Percentiles rank a stretch among this genome's conserved stretches.
Conservation (phyloP, 2,329 filamentous ascomycete genomes). For the Beauveria varroae region DNA sequence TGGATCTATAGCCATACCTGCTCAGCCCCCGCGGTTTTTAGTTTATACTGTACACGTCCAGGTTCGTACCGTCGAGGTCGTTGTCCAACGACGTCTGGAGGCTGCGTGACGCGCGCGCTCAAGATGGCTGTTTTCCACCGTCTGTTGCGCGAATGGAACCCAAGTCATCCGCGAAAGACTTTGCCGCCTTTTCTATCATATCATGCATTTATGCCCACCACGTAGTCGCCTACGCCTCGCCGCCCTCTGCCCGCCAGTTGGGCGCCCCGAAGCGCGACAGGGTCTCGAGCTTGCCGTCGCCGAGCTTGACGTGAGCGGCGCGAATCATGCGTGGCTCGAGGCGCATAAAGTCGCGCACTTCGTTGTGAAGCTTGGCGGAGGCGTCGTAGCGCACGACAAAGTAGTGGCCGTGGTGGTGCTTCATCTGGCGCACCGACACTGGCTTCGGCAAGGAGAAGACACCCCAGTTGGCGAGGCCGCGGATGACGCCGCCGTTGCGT, state of each 20-base stretch:
- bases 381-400: conserved; percentile 97
- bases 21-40: not conserved
- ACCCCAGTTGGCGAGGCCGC: conserved; percentile 93
- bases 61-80: not conserved
- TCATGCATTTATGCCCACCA: not conserved
- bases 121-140: too few species aligned
- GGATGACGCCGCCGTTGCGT: conserved; percentile 76
- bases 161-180: too few species aligned
- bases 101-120: not conserved
- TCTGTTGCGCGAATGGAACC: not conserved
- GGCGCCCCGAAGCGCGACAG: conserved; percentile 42
- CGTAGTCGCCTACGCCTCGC: conserved; percentile 20
- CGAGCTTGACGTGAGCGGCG: conserved; percentile 79
- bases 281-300: conserved; percentile 50
- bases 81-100: not conserved
- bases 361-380: conserved; percentile 62
- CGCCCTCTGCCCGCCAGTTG: conserved; percentile 37
- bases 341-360: conserved; percentile 66
- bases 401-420: conserved; percentile 83
- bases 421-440: conserved; percentile 71
- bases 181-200: not conserved
- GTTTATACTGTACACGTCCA: not conserved
- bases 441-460: conserved; percentile 79
- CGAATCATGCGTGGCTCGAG: conserved; percentile 89
- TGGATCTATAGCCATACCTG: not conserved